A percentile compares a stretch with the other conserved stretches of the same genome.
These are phyloP conservation scores for Dalbergia oliveri DNA, from an alignment of 306 rosid species.

Conservation along the genomic window DNA sequence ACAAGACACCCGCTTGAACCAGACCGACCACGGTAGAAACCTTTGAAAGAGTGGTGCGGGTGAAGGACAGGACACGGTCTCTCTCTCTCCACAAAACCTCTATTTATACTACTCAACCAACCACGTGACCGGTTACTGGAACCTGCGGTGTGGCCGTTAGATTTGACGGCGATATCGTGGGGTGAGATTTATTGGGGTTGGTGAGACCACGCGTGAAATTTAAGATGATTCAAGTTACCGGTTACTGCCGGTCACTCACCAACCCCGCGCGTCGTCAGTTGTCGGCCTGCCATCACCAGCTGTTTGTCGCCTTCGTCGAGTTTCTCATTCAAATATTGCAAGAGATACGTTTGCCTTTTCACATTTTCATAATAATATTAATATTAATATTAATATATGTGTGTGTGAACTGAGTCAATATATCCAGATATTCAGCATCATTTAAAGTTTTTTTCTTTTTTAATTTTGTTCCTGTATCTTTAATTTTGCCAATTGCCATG, in stretches of 20 bases:
- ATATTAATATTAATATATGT: too few species aligned
- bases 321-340: too few species aligned
- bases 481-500: not conserved
- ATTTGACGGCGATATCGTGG: constrained; percentile 40
- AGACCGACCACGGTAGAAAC: constrained; percentile 6
- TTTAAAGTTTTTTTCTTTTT: not conserved
- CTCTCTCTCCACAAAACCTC: not conserved
- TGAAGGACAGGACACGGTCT: constrained; percentile 8
- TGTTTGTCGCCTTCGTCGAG: not conserved
- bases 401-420: too few species aligned
- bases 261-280: constrained; percentile 29
- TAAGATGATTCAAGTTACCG: constrained; percentile 30
- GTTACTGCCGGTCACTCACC: constrained; percentile 62
- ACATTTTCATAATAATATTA: not conserved
- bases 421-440: too few species aligned
- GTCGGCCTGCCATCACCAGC: constrained; percentile 5
- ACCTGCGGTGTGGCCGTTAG: constrained; percentile 51
- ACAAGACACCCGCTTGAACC: constrained; percentile 20
- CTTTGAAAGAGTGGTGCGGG: not conserved
- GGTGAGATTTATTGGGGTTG: constrained; percentile 53
- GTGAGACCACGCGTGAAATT: constrained; percentile 39
- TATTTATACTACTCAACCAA: constrained; percentile 53
- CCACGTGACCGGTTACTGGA: constrained; percentile 59
- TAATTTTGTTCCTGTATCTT: not conserved
- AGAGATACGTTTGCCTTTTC: not conserved